These are phyloP conservation scores for Fusarium caatingaense DNA, from an alignment of 2,329 filamentous ascomycete genomes.

Conservation along the genomic window DNA sequence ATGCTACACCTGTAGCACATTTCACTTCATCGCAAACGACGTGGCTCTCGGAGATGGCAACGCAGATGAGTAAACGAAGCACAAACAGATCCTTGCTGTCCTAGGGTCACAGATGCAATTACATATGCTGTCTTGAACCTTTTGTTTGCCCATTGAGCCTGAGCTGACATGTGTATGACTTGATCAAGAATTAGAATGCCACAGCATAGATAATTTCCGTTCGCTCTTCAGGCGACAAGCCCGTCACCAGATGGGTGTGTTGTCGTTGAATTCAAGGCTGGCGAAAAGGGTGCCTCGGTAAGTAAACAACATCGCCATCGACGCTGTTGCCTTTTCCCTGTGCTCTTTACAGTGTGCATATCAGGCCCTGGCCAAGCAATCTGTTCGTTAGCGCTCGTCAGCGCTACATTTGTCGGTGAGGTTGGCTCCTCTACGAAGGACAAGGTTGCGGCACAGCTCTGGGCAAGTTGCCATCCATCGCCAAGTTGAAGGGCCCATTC, in stretches of 20 bases:
- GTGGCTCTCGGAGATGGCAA: constrained; percentile 10
- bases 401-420: constrained; percentile 16
- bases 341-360: neutral
- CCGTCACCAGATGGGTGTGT: neutral
- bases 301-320: constrained; percentile 12
- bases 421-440: constrained; percentile 9
- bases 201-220: neutral
- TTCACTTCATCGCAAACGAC: constrained; percentile 17
- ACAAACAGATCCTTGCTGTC: constrained; percentile 21
- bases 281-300: constrained; percentile 11
- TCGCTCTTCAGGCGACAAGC: neutral
- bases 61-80: neutral
- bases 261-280: constrained; percentile 23
- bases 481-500: neutral
- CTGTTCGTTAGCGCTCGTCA: constrained; percentile 9
- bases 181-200: constrained; percentile 3
- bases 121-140: constrained; percentile 14
- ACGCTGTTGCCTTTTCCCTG: constrained; percentile 18
- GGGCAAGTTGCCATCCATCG: constrained; percentile 9
- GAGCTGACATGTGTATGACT: constrained; percentile 32
- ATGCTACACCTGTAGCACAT: constrained; percentile 23
- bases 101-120: constrained; percentile 13
- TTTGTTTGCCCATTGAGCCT: constrained; percentile 3
- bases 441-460: constrained; percentile 30
- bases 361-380: constrained; percentile 8